Base-by-base conservation (phyloP, 164 flowering plant species). In the Buxus sempervirens region DNA sequence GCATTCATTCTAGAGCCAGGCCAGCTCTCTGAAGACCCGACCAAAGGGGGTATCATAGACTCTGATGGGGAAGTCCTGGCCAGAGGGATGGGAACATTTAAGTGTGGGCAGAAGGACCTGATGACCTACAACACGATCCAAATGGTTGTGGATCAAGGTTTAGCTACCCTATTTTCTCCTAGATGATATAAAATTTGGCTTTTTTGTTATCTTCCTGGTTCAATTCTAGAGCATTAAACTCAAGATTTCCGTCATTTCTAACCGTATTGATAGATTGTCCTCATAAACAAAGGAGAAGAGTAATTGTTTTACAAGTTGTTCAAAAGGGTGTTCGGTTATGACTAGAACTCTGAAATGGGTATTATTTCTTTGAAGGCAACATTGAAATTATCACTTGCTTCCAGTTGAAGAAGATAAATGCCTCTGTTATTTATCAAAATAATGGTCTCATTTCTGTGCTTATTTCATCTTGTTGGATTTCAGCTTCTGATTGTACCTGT, bases 31-130 rank as follows among this genome's bases (percentile, higher is more conserved):
- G 83, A 74, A 1, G 91, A 88, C 51, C 81, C 88, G 19, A 54
- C 78, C 18, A 91, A 68, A 79, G 99, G 82, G 62, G 98, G 99
- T 53, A 93, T 96, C 72, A 88, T 96, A 63, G 98, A 93, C 70
- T 79, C 80, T 2, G 99, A 96, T 74, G 99, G 99, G 21, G 99
- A 96, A 81, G 97, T 93, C 67, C 70, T 96, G 51, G 98, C 98
- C n/a, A 83, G 91, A 80, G 99, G 98, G 57, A 77, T 73, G 42
- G 90, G 91, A 60, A 82, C 93, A 36, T 86, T 86, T 77, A 87
- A 78, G 67, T 80, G 71, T 60, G 89, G 77, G 20, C 78, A 83
- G 60, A 80, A 73, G 67, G 63, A 83, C 16, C 71, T 85, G 54
- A 88, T 96, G 98, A 57, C 82, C 10, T 96, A 93, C 66, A 88